Conservation (phyloP, 257 asterid genomes). For the Przewalskia tangutica region DNA sequence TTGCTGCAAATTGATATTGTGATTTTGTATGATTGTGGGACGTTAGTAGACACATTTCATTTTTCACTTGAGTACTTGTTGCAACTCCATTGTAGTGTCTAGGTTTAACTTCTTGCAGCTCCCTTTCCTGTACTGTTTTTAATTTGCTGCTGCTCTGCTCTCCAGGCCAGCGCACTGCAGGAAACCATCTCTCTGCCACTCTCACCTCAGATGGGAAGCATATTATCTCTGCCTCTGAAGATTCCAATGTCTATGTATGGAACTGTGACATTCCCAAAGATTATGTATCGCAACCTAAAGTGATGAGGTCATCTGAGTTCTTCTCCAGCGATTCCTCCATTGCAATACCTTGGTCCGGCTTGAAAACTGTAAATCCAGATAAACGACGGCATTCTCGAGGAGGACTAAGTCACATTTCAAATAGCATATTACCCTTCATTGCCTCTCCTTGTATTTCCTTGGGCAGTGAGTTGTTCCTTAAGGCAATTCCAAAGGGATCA, state of each 20-base stretch:
- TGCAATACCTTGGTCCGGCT: conserved; percentile 82
- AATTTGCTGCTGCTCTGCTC: neutral
- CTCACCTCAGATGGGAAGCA: conserved; percentile 67
- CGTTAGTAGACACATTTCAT: neutral
- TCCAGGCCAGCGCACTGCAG: conserved; percentile 56
- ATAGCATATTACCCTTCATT: conserved; percentile 32
- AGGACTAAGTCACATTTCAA: conserved; percentile 9
- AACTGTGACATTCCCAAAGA: conserved; percentile 22
- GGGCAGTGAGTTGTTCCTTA: conserved; percentile 47
- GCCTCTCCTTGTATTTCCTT: conserved; percentile 43
- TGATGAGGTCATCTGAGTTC: conserved; percentile 46
- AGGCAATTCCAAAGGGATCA: conserved; percentile 51
- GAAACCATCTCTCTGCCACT: conserved; percentile 52
- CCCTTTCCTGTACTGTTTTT: neutral
- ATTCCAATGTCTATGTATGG: conserved; percentile 69
- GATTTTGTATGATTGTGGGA: neutral
- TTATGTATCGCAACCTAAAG: conserved; percentile 30
- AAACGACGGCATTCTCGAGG: conserved; percentile 15
- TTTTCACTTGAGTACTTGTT: neutral
- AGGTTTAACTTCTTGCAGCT: neutral
- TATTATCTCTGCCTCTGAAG: conserved; percentile 71
- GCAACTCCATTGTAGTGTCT: neutral
- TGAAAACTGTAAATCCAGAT: conserved; percentile 15
- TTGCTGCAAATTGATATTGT: neutral
- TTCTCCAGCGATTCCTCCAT: conserved; percentile 61